Evolutionary conservation across 192 early-diverging fungal species (phyloP).

Genomic region (Coemansia sp.): DNA sequence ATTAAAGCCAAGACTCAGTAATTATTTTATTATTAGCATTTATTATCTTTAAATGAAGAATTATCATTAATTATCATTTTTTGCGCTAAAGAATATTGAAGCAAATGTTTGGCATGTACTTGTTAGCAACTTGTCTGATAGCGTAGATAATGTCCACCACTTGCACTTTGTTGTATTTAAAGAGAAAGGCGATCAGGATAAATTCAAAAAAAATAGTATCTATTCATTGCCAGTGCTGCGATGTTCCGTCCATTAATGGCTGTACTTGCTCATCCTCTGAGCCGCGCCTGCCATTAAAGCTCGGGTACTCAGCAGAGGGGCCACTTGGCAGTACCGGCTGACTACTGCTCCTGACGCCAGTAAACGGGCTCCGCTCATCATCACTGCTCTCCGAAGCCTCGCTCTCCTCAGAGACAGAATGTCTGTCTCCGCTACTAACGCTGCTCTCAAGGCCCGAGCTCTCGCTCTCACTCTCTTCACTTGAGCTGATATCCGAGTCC

Average conservation of each 20-base stretch:
- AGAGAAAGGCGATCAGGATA: too few species aligned
- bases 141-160: too few species aligned
- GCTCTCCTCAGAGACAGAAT: background rate
- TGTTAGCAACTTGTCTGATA: too few species aligned
- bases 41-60: background rate
- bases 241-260: conserved; percentile 43
- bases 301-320: background rate
- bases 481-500: conserved; percentile 13
- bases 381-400: conserved; percentile 1
- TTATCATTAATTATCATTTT: background rate
- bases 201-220: background rate
- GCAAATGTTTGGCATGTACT: too few species aligned
- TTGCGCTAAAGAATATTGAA: too few species aligned
- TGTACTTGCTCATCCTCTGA: conserved; percentile 16
- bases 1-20: conserved; percentile 16
- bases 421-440: conserved; percentile 9
- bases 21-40: background rate
- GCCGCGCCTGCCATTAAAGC: background rate
- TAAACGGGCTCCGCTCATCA: conserved; percentile 14
- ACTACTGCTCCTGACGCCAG: conserved; percentile 6
- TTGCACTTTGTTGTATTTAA: too few species aligned
- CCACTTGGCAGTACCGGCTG: background rate
- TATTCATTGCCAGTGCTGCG: conserved; percentile 44
- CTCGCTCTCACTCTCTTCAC: background rate
- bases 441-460: background rate